These are phyloP conservation scores for Chrysoporthe austroafricana DNA, from an alignment of 2,329 filamentous ascomycete genomes.

Conservation along the genomic window DNA sequence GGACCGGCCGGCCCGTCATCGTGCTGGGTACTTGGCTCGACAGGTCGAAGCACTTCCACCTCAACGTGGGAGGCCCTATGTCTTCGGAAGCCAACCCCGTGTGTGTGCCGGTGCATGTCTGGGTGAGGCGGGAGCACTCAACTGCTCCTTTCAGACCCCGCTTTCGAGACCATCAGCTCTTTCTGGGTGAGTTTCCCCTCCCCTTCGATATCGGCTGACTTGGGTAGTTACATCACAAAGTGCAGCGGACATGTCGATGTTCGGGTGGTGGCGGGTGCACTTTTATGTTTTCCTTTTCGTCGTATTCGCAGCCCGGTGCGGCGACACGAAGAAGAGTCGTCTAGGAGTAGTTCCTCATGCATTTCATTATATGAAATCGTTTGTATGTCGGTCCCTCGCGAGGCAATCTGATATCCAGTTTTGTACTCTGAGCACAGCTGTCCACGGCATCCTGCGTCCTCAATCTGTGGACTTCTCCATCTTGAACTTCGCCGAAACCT, in stretches of 20 bases:
- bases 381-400: too few relatives aligned
- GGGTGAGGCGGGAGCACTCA: not conserved
- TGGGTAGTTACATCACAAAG: not conserved
- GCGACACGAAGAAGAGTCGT: not conserved
- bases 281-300: not conserved
- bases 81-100: not conserved
- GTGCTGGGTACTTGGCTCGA: slow-evolving; percentile 10
- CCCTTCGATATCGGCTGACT: not conserved
- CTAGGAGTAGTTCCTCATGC: too few relatives aligned
- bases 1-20: not conserved
- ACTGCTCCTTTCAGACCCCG: not conserved
- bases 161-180: not conserved
- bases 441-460: too few relatives aligned
- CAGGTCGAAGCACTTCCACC: not conserved
- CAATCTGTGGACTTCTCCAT: too few relatives aligned
- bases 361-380: too few relatives aligned
- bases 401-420: too few relatives aligned
- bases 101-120: slow-evolving; percentile 12
- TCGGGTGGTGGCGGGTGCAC: slow-evolving; percentile 8
- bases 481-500: not conserved
- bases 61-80: slow-evolving; percentile 7
- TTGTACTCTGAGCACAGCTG: too few relatives aligned
- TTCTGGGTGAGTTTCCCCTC: too few relatives aligned
- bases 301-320: not conserved
- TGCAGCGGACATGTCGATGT: slow-evolving; percentile 7